Evolutionary conservation across 768 basidiomycete species (phyloP), one percentile per base, ranked within the genome.

Genomic region (Auricularia sp.): DNA sequence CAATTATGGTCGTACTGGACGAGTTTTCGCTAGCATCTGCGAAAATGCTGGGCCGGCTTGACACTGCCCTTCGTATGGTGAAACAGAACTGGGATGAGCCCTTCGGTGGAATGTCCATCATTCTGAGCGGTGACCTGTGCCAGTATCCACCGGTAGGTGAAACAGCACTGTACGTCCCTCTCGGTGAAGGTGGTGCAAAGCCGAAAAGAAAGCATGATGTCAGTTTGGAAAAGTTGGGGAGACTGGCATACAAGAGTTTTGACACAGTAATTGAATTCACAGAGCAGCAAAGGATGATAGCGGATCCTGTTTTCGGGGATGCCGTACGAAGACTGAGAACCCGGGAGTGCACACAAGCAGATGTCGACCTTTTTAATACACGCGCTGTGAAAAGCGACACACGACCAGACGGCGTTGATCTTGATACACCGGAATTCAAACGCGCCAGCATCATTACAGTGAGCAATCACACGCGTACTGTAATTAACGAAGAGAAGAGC

Each of bases 281-380:
- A 47, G 63, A 64, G 42, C 71, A 74, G 39, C 69, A 73, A 54
- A 66, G 68, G 0, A 72, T 75, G 73, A 66, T 68, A 58, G 54
- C 42, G 18, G 70, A 72, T 62, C 42, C 59, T 1, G 67, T 67
- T 23, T 75, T 70, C 70, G 70, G 58, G 4, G 66, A 62, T 43
- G 70, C 72, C 1, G 68, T 73, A 39, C 65, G 21, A 64, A 65
- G 65, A 54, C 62, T 79, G 1, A 16, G 29, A 14, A 56, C n/a
- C 3, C 63, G 3, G 59, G 70, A 0, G 39, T 78, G 10, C 47
- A 71, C 35, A 44, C 66, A 61, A 72, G 77, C 11, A 51, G 63
- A 65, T 77, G 75, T 62, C 71, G 78, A 79, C 63, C 70, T 71
- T 0, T 58, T 81, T 3, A 80, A 80, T 63, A 47, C 61, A 0